These are phyloP conservation scores for Biancaea sappan DNA, from an alignment of 306 rosid genomes.

Conservation along the genomic window DNA sequence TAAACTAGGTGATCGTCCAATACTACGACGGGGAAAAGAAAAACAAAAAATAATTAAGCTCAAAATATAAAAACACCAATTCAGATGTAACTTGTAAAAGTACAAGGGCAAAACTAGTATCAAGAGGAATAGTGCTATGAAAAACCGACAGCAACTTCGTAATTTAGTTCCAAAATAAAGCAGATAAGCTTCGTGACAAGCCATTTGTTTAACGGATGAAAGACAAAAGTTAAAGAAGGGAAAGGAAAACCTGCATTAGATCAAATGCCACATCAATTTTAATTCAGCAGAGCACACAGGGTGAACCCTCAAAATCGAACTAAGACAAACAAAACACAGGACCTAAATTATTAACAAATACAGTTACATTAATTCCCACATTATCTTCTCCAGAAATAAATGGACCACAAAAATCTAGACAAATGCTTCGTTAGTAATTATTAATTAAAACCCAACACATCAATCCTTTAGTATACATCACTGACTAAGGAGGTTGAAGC, in stretches of 20 bases:
- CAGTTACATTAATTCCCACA: background rate
- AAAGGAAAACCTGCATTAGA: background rate
- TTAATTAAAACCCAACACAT: background rate
- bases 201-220: background rate
- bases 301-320: background rate
- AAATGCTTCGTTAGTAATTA: background rate
- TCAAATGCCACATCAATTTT: background rate
- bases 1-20: constrained; percentile 3
- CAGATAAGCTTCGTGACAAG: background rate
- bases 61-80: constrained; percentile 7
- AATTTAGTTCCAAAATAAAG: background rate
- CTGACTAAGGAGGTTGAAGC: background rate
- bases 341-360: background rate
- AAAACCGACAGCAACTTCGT: background rate
- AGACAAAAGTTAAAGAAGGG: background rate
- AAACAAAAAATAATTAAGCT: background rate
- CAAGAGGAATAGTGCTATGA: background rate
- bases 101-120: background rate
- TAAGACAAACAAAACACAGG: background rate
- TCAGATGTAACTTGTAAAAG: background rate
- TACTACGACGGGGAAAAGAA: background rate
- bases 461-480: background rate
- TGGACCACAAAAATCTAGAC: background rate
- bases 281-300: background rate
- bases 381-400: background rate